Evolutionary conservation across 2,329 filamentous ascomycete genomes (phyloP), one percentile per base, ranked within the genome.

Genomic region (Apiospora pterosperma): DNA sequence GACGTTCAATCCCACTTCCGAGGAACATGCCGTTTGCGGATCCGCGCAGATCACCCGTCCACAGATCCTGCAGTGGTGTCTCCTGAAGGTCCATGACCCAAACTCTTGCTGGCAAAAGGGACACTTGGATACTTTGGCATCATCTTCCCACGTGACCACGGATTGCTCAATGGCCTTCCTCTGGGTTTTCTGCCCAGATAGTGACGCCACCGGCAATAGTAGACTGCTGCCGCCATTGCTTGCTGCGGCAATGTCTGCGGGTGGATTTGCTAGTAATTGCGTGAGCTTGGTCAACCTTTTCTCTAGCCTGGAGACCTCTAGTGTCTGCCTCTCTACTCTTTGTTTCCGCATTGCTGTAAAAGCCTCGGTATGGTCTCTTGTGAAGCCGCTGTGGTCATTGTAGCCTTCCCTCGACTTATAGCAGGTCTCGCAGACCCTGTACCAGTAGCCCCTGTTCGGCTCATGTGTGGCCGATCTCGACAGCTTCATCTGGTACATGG

Each of bases 401-500:
- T 99, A 99, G 4, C 96, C 96, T 31, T 94, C 92, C 72, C 96
- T 87, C 62, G 93, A 97, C 80, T 97, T 98, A 80, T 96, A 99
- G 79, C 96, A 99, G n/a, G 96, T 98, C 80, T 99, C 96, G 75
- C 96, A 99, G 2, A 98, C 95, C 62, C 96, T 83, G 71, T 92
- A 97, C 96, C 96, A 99, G 70, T 92, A 87, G 8, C 96, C 96
- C 67, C 95, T 84, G 1, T 96, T 88, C 0, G 96, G 95, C 68
- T 99, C 96, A 77, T 97, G 93, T 65, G 90, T 86, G 4, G 96
- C 96, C 36, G 93, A 91, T 63, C 94, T 85, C 10, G 94, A 97
- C 12, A 99, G 84, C 81, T 96, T 97, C 92, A 98, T 98, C 80
- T 99, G 95, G 75, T 98, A 99, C 94, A 99, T 97, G 62, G 96